Evolutionary conservation across 768 basidiomycete genomes (phyloP).

Genomic region (Cystobasidium onofrii): DNA sequence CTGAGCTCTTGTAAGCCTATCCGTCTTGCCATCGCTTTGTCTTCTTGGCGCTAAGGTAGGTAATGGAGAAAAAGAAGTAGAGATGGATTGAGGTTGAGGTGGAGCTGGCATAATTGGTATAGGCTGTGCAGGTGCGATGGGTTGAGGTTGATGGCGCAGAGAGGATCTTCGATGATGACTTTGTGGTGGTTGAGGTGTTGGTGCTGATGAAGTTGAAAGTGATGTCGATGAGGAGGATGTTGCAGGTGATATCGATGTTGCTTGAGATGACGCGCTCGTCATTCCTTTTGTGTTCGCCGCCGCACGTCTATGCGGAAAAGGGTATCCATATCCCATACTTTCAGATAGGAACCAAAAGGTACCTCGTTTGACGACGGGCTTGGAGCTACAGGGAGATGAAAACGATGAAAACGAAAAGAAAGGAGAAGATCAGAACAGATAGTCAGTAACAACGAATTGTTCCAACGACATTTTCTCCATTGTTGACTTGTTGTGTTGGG

Average conservation of each 20-base stretch:
- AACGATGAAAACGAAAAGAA: too few relatives aligned
- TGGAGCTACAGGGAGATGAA: constrained; percentile 2
- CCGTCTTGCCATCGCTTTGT: neutral
- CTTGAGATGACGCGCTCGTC: neutral
- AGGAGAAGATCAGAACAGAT: too few relatives aligned
- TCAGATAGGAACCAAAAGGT: constrained; percentile 42
- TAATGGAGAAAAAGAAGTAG: neutral
- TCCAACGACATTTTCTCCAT: too few relatives aligned
- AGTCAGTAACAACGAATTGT: too few relatives aligned
- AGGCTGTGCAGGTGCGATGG: neutral
- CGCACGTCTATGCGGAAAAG: constrained; percentile 13
- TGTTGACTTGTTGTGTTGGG: too few relatives aligned
- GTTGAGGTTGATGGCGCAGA: neutral
- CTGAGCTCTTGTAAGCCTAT: constrained; percentile 1
- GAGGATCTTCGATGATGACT: neutral
- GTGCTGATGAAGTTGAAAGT: neutral
- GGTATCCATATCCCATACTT: constrained; percentile 4
- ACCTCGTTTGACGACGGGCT: constrained; percentile 42
- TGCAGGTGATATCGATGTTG: neutral
- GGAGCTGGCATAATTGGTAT: neutral
- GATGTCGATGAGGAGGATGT: neutral
- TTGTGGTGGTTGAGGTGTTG: neutral
- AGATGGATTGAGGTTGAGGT: neutral
- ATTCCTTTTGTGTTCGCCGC: neutral
- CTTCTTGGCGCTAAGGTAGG: neutral